phyloP scores from a whole-genome alignment of 2,329 filamentous ascomycete species.

The Penicillium sp. region DNA sequence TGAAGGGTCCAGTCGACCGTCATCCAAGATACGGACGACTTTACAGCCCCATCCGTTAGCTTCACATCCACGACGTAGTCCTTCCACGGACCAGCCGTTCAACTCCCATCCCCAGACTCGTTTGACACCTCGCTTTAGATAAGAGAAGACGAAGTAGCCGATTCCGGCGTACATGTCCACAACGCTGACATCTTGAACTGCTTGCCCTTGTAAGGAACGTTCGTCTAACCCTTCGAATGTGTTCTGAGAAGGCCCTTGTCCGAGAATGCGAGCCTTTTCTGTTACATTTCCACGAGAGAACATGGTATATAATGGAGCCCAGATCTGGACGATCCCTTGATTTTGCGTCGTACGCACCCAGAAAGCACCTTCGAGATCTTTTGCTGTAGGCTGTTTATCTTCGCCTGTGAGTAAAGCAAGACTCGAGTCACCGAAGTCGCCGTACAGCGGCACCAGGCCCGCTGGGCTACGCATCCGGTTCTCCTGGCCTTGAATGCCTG shows the following conservation, averaged over 20 bases:
- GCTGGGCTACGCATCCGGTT: slow-evolving; percentile 71
- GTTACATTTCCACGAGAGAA: slow-evolving; percentile 86
- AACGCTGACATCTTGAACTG: slow-evolving; percentile 31
- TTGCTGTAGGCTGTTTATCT: slow-evolving; percentile 27
- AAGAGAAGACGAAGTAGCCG: slow-evolving; percentile 87
- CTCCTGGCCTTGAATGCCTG: slow-evolving; percentile 37
- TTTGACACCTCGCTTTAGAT: slow-evolving; percentile 61
- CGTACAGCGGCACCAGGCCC: slow-evolving; percentile 63
- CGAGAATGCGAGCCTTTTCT: slow-evolving; percentile 73
- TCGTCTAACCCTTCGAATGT: slow-evolving; percentile 33
- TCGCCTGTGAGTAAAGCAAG: slow-evolving; percentile 29
- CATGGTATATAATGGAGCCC: slow-evolving; percentile 89
- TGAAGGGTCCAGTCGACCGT: slow-evolving; percentile 23
- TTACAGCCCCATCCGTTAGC: slow-evolving; percentile 61
- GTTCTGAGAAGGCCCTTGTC: slow-evolving; percentile 27
- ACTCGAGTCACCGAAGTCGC: slow-evolving; percentile 58
- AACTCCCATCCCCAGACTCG: slow-evolving; percentile 82
- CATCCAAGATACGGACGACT: slow-evolving; percentile 45
- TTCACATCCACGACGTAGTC: slow-evolving; percentile 66
- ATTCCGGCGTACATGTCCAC: slow-evolving; percentile 90
- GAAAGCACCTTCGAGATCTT: slow-evolving; percentile 61
- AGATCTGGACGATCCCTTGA: slow-evolving; percentile 69
- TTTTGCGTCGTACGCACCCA: slow-evolving; percentile 78
- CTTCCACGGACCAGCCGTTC: slow-evolving; percentile 83
- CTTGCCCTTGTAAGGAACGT: slow-evolving; percentile 20